Evolutionary conservation across 345 rosid species (phyloP).

Genomic region (Dimocarpus longan): DNA sequence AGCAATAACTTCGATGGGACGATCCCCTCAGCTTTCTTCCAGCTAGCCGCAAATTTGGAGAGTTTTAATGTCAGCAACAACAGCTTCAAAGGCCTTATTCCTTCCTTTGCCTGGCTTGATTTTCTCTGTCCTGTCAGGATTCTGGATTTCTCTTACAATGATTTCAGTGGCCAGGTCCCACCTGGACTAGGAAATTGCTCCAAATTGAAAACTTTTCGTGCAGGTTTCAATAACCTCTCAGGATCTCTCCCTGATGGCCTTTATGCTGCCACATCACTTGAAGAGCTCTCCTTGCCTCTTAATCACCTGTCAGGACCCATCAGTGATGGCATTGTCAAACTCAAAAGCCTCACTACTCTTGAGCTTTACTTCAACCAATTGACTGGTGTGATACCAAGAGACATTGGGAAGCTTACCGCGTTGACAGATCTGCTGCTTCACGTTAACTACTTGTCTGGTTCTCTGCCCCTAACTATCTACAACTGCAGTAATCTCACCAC

Average conservation of each 20-base stretch:
- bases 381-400: conserved; percentile 8
- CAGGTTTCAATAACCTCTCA: conserved; percentile 24
- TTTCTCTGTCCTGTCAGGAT: neutral
- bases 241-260: conserved; percentile 9
- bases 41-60: neutral
- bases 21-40: neutral
- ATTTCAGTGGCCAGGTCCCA: neutral
- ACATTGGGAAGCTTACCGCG: conserved; percentile 21
- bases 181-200: conserved; percentile 16
- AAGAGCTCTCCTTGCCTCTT: conserved; percentile 6
- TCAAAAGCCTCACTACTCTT: conserved; percentile 2
- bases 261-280: neutral
- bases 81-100: conserved; percentile 8
- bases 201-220: conserved; percentile 12
- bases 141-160: conserved; percentile 20
- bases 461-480: conserved; percentile 15
- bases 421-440: conserved; percentile 10
- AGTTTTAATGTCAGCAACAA: conserved; percentile 21
- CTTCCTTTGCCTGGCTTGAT: neutral
- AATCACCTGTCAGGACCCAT: conserved; percentile 11
- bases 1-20: neutral
- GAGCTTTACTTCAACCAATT: conserved; percentile 14
- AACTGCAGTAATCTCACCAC: conserved; percentile 18
- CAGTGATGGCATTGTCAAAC: neutral
- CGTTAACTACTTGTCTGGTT: conserved; percentile 5